Evolutionary conservation across 768 basidiomycete species (phyloP), one percentile per base, ranked within the genome.

Genomic region (Leccinellum albellum): DNA sequence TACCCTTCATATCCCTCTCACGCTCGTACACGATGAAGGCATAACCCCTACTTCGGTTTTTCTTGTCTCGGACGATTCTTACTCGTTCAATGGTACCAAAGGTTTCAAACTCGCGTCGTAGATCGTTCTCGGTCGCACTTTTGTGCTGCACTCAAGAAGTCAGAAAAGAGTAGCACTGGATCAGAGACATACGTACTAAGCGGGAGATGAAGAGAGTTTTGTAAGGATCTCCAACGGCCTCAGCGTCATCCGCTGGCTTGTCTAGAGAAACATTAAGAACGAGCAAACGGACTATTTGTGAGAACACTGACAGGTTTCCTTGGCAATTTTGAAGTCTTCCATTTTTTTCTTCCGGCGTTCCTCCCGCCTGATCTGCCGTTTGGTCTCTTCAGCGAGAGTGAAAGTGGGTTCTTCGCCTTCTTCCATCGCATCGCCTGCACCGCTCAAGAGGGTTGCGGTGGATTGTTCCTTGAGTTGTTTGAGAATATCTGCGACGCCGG

Each of bases 1-100:
- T 71, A 95, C 95, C 95, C 84, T 98, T 98, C 97, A 99, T 99
- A 71, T 99, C 97, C 57, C 95, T 85, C 75, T 98, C 97, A 29
- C 97, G 85, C 70, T 99, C 97, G 63, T 93, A 99, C 17, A 99
- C 94, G 61, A 99, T 82, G 74, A 99, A 99, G 21, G 96, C 96
- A 71, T 98, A 98, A 14, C 94, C 94, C 61, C 89, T 79, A 67
- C 89, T 84, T 56, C 92, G 89, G 50, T 81, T 84, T 68, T 94
- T 94, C 72, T 89, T 86, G 79, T 97, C 92, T 32, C 88, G 85
- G 12, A 98, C 95, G 53, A 99, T 91, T 59, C 94, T 83, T 62
- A 98, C 88, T 57, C 91, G 84, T 76, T 98, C 97, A 63, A 99
- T 93, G 9, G 89, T 88, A 21, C 97, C 97, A 70, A 91, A 98